Conservation (phyloP, 208 protist genomes). For the Leishmania turanica region DNA sequence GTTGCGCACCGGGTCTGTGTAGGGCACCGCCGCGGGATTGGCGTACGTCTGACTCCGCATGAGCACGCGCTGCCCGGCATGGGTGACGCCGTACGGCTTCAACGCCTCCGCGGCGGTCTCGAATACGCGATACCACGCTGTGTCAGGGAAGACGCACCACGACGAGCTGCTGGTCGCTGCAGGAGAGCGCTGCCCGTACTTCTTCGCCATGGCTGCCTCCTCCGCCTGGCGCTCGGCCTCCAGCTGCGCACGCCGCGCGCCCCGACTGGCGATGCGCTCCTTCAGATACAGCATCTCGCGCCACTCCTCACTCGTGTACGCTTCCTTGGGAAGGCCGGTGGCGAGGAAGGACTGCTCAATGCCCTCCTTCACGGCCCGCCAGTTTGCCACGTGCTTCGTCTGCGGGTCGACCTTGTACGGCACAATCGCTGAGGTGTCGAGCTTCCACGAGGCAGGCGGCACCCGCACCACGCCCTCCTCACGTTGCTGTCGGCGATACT, state of each 20-base stretch:
- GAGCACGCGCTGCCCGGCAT: constrained; percentile 54
- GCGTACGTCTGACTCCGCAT: constrained; percentile 38
- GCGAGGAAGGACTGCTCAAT: constrained; percentile 87
- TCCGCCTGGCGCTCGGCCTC: constrained; percentile 47
- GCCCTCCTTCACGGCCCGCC: constrained; percentile 86
- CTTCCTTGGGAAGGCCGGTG: constrained; percentile 71
- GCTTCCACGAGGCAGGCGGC: constrained; percentile 72
- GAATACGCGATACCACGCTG: constrained; percentile 79
- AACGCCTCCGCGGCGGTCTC: constrained; percentile 54
- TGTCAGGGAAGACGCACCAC: constrained; percentile 72
- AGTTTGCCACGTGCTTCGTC: constrained; percentile 76
- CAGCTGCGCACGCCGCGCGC: constrained; percentile 43
- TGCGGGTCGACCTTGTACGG: constrained; percentile 81
- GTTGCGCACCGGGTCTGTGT: constrained; percentile 46
- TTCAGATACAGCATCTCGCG: constrained; percentile 72
- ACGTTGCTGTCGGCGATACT: constrained; percentile 76
- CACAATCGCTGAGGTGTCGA: constrained; percentile 76
- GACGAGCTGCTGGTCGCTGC: neutral
- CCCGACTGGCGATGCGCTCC: constrained; percentile 54
- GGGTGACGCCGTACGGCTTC: constrained; percentile 52
- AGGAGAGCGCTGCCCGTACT: constrained; percentile 9
- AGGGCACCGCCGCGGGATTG: constrained; percentile 53
- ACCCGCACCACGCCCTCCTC: constrained; percentile 91
- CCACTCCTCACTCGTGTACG: constrained; percentile 80
- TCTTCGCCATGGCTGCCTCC: constrained; percentile 28